phyloP scores from a whole-genome alignment of 2,329 filamentous ascomycete genomes.

The Microsporum canis region DNA sequence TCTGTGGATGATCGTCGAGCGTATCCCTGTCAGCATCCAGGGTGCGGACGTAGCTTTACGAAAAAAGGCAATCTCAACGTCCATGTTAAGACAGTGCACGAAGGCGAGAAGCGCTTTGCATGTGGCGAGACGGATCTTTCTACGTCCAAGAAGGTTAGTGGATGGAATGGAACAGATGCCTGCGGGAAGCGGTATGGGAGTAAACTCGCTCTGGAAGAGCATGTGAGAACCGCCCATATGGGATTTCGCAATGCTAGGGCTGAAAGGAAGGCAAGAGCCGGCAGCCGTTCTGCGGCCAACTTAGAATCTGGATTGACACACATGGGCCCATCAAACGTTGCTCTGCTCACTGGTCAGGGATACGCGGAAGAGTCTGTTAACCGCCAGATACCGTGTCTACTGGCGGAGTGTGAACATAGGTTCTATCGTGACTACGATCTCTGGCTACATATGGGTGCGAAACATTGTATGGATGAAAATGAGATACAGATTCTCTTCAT shows the following conservation, averaged over 20 bases:
- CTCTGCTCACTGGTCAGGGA: slow-evolving; percentile 45
- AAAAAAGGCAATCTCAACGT: slow-evolving; percentile 71
- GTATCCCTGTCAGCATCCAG: slow-evolving; percentile 54
- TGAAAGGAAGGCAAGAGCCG: slow-evolving; percentile 22
- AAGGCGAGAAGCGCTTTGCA: slow-evolving; percentile 61
- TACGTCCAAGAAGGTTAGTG: slow-evolving; percentile 45
- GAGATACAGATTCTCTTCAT: slow-evolving; percentile 32
- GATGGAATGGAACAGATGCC: slow-evolving; percentile 55
- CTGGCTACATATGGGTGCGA: slow-evolving; percentile 43
- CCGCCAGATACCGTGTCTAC: slow-evolving; percentile 42
- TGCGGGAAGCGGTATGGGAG: slow-evolving; percentile 67
- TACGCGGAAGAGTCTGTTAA: slow-evolving; percentile 40
- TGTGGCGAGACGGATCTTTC: slow-evolving; percentile 60
- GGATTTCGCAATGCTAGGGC: slow-evolving; percentile 41
- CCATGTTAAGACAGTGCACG: slow-evolving; percentile 66
- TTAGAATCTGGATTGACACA: neutral
- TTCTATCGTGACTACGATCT: slow-evolving; percentile 50
- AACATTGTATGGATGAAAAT: slow-evolving; percentile 30
- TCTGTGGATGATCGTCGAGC: slow-evolving; percentile 51
- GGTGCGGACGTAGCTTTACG: slow-evolving; percentile 67
- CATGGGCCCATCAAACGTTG: slow-evolving; percentile 26
- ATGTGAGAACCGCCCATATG: slow-evolving; percentile 72
- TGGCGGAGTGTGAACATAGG: slow-evolving; percentile 40
- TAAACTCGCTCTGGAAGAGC: slow-evolving; percentile 70
- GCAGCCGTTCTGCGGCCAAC: neutral